Evolutionary conservation across 129 eudicot genomes (phyloP).

Genomic region (Dittrichia graveolens): DNA sequence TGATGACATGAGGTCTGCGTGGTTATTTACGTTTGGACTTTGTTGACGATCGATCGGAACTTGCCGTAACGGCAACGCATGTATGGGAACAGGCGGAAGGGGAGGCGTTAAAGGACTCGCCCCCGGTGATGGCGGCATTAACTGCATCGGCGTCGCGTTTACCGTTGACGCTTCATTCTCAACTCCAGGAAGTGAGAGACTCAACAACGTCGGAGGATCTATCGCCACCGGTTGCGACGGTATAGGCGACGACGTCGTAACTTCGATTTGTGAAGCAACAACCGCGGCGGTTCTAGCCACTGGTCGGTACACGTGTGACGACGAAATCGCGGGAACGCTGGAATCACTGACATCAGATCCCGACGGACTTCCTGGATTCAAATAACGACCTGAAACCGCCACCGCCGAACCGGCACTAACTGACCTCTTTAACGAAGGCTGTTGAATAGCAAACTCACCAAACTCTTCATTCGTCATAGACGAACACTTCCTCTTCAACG

Average conservation of each 20-base stretch:
- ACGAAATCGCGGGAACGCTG: constrained; percentile 35
- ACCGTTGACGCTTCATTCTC: constrained; percentile 33
- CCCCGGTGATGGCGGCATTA: constrained; percentile 23
- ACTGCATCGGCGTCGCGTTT: constrained; percentile 19
- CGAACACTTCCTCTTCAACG: constrained; percentile 66
- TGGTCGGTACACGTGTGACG: constrained; percentile 56
- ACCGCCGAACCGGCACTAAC: constrained; percentile 79
- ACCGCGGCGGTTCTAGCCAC: constrained; percentile 58
- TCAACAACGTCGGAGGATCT: constrained; percentile 64
- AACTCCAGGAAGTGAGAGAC: constrained; percentile 69
- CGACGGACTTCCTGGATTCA: constrained; percentile 77
- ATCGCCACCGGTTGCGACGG: background rate
- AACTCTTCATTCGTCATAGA: constrained; percentile 67
- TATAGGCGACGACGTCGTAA: constrained; percentile 30
- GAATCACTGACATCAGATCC: constrained; percentile 82
- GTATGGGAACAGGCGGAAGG: constrained; percentile 18
- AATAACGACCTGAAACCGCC: constrained; percentile 47
- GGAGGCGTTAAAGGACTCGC: constrained; percentile 33
- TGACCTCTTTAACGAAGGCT: constrained; percentile 63
- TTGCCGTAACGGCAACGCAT: constrained; percentile 33
- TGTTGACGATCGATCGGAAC: constrained; percentile 26
- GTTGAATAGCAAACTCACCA: constrained; percentile 40
- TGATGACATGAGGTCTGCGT: constrained; percentile 28
- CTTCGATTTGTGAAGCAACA: constrained; percentile 28
- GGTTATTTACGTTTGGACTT: constrained; percentile 19